Base-by-base conservation (phyloP, 352 stramenopile genomes). In the Poterioochromonas sp. region DNA sequence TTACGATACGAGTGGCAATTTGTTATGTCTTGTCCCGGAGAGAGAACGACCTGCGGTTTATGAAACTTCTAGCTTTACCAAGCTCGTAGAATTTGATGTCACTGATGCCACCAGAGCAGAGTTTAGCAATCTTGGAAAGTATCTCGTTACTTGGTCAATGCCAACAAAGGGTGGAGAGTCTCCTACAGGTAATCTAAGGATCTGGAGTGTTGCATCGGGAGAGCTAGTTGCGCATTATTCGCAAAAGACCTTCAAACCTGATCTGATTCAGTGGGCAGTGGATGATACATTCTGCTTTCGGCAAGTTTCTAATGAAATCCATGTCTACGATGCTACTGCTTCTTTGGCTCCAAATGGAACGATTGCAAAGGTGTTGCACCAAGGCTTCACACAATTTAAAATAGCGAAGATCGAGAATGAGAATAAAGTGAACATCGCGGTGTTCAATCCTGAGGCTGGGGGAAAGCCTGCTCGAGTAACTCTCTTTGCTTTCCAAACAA, bases 101-200 rank as follows among this genome's bases (percentile, higher is more conserved):
- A 44, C 5, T 29, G 65, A 74, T 54, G 65, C 65, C 5, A 1
- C 2, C 1, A 58, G 29, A 15, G 65, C n/a, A 8, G 39, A 74
- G 3, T 83, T 87, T 29, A 87, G 80, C 37, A 84, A 86, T 5
- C 80, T 79, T 35, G 84, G 85, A 37, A 83, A 76, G 29, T 90
- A 83, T 65, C 35, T 90, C 0, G 77, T 90, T 41, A 91, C 86
- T 26, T 91, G 85, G 85, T 79, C 88, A 81, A 80, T 82, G 54
- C 76, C 77, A 18, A 70, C 65, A 20, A 79, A 68, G 12, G 5
- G 26, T 35, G 76, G 81, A n/a, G 76, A 71, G 18, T 81, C 87
- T 58, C 60, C 44, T 64, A 73, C 77, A 34, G 60, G 76, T 22
- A 87, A 89, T 80, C 79, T 90, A 0, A 86, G 86, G 83, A 77